A percentile compares a stretch with the other conserved stretches of the same genome.
phyloP scores from a whole-genome alignment of 2,329 filamentous ascomycete genomes.

The Sclerotinia nivalis region DNA sequence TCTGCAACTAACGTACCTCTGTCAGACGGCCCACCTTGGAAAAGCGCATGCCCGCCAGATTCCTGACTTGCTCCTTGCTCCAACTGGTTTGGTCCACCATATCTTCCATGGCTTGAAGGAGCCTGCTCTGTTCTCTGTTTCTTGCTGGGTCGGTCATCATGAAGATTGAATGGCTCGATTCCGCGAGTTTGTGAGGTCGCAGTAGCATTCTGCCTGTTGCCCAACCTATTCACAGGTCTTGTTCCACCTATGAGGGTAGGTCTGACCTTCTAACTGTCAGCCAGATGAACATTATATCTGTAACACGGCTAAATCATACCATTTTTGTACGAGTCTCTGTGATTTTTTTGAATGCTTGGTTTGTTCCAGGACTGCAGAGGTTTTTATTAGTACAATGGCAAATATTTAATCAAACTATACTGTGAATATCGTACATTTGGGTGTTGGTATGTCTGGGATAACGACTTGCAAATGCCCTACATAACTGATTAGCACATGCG shows the following conservation, averaged over 20 bases:
- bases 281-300: too few relatives aligned
- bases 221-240: conserved; percentile 7
- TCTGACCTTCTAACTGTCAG: conserved; percentile 6
- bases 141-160: neutral
- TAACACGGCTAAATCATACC: neutral
- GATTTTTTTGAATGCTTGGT: neutral
- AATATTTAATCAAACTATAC: neutral
- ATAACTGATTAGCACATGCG: neutral
- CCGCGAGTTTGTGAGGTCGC: neutral
- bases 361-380: neutral
- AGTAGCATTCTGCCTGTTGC: neutral
- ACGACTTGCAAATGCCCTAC: neutral
- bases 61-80: conserved; percentile 6
- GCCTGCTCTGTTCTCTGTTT: conserved; percentile 4
- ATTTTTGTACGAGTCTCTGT: neutral
- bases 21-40: too few relatives aligned
- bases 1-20: too few relatives aligned
- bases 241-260: neutral
- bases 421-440: neutral
- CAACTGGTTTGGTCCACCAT: neutral
- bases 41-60: neutral
- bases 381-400: neutral
- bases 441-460: neutral
- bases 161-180: neutral
- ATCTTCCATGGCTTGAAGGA: neutral